Evolutionary conservation across 345 rosid genomes (phyloP).

Genomic region (Linum usitatissimum): DNA sequence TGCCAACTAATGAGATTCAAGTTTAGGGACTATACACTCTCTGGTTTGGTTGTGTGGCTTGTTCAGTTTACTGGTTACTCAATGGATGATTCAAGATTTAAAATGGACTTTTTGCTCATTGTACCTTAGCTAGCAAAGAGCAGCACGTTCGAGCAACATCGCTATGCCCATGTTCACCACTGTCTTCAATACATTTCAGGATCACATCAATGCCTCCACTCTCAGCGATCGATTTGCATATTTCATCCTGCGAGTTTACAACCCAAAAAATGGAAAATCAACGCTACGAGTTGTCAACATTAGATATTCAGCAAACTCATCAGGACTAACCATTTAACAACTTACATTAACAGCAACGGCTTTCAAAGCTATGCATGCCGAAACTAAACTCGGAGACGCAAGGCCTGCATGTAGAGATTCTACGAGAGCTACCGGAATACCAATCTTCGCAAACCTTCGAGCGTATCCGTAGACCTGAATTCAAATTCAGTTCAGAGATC

Average conservation of each 20-base stretch:
- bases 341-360: conserved; percentile 84
- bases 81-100: no score
- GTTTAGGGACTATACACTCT: neutral
- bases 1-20: conserved; percentile 53
- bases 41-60: no score
- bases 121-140: conserved; percentile 72
- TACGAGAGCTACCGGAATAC: conserved; percentile 59
- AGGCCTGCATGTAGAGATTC: conserved; percentile 59
- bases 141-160: conserved; percentile 62
- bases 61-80: no score
- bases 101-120: neutral
- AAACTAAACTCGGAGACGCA: conserved; percentile 59
- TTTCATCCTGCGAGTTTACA: conserved; percentile 48
- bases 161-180: conserved; percentile 70
- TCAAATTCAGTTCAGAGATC: neutral
- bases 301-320: neutral
- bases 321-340: neutral
- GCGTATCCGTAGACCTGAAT: conserved; percentile 91
- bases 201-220: conserved; percentile 72
- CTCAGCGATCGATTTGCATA: conserved; percentile 81
- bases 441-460: conserved; percentile 69
- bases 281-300: neutral
- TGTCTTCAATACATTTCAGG: conserved; percentile 62
- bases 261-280: neutral
- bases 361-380: conserved; percentile 70